These are phyloP conservation scores for Corylus avellana DNA, from an alignment of 306 rosid genomes.

Conservation along the genomic window DNA sequence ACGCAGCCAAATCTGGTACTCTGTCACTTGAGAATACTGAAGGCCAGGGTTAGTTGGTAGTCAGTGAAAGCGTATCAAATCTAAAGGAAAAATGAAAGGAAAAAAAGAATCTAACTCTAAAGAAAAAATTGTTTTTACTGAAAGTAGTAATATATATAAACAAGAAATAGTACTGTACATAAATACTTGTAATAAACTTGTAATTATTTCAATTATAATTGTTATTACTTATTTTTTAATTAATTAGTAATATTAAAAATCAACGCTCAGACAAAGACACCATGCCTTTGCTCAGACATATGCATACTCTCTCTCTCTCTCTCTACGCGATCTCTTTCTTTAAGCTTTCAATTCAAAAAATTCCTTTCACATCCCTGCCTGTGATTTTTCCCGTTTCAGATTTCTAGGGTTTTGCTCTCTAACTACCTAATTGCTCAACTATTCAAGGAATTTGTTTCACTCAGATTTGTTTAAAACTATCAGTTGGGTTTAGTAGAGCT, in stretches of 20 bases:
- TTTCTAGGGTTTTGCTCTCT: no score
- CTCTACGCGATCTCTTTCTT: no score
- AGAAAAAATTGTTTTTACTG: background rate
- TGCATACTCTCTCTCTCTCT: background rate
- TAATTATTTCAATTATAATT: background rate
- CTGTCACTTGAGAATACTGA: background rate
- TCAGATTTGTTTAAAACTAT: conserved; percentile 36
- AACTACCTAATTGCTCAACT: no score
- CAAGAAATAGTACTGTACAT: background rate
- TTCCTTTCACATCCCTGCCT: no score
- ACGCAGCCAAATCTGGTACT: no score
- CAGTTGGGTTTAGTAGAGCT: conserved; percentile 53
- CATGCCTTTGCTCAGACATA: conserved; percentile 33
- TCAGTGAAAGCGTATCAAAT: background rate
- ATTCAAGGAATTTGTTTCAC: no score
- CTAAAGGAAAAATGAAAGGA: background rate
- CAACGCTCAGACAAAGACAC: conserved; percentile 41
- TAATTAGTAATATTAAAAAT: conserved; percentile 31
- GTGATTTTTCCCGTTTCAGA: no score
- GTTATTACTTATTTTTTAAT: background rate
- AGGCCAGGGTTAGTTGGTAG: background rate
- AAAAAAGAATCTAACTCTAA: background rate
- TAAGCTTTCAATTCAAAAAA: no score
- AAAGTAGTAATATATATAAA: background rate
- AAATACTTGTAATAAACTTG: background rate